These are phyloP conservation scores for Fusarium sublunatum DNA, from an alignment of 2,329 filamentous ascomycete species.

Conservation along the genomic window DNA sequence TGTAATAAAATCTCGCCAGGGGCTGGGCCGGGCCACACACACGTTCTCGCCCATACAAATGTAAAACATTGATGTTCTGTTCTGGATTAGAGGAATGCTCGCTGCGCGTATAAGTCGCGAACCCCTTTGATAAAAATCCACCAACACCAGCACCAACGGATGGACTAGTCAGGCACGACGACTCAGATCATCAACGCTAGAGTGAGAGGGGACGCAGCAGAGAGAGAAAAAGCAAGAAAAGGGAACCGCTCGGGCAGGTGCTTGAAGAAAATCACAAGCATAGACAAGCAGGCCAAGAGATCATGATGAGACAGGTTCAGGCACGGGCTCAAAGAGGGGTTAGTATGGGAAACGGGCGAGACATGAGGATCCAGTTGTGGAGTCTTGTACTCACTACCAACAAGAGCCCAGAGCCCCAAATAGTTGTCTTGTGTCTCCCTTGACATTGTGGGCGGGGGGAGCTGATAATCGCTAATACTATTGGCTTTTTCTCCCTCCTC, in stretches of 20 bases:
- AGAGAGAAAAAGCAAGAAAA: conserved; percentile 21
- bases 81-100: conserved; percentile 35
- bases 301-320: conserved; percentile 33
- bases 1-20: conserved; percentile 30
- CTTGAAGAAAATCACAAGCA: conserved; percentile 26
- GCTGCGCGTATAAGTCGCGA: conserved; percentile 37
- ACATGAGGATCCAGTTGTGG: conserved; percentile 28
- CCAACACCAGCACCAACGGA: background rate
- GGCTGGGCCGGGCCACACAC: conserved; percentile 28
- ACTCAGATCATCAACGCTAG: conserved; percentile 33
- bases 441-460: conserved; percentile 21
- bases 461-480: conserved; percentile 40
- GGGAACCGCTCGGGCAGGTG: background rate
- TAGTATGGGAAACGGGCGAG: conserved; percentile 11
- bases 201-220: conserved; percentile 10
- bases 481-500: conserved; percentile 37
- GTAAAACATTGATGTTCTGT: conserved; percentile 38
- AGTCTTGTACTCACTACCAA: background rate
- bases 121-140: conserved; percentile 23
- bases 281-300: conserved; percentile 11
- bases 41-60: background rate
- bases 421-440: conserved; percentile 28
- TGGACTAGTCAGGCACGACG: conserved; percentile 33
- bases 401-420: conserved; percentile 9
- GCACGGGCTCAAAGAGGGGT: conserved; percentile 5